phyloP scores from a whole-genome alignment of 2,329 filamentous ascomycete genomes.

The Achaetomium macrosporum region DNA sequence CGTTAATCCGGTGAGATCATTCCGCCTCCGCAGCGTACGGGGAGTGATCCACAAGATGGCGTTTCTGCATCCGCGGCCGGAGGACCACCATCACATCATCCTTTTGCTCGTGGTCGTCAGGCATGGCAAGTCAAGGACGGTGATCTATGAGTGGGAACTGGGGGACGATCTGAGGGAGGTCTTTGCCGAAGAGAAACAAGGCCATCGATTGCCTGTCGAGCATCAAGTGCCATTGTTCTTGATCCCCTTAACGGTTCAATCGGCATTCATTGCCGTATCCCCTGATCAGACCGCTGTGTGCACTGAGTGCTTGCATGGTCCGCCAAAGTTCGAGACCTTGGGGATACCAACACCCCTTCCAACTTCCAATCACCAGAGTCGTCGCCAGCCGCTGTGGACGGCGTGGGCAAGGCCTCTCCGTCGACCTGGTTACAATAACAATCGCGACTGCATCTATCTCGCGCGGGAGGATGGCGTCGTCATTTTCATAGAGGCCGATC shows the following conservation, averaged over 20 bases:
- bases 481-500: conserved; percentile 63
- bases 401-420: conserved; percentile 78
- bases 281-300: conserved; percentile 53
- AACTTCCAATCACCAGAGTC: conserved; percentile 44
- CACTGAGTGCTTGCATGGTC: conserved; percentile 47
- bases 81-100: conserved; percentile 66
- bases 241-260: conserved; percentile 65
- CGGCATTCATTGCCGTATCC: conserved; percentile 64
- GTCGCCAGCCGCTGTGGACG: conserved; percentile 61
- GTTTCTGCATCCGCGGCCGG: conserved; percentile 67
- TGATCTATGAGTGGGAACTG: conserved; percentile 56
- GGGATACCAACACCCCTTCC: conserved; percentile 35
- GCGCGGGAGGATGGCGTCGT: conserved; percentile 83
- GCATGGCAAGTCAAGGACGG: conserved; percentile 45
- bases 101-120: conserved; percentile 59
- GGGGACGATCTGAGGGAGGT: conserved; percentile 43
- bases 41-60: conserved; percentile 81
- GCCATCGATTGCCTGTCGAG: conserved; percentile 45
- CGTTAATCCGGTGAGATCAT: conserved; percentile 53
- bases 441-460: conserved; percentile 75
- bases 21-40: conserved; percentile 44
- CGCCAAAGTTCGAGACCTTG: conserved; percentile 43
- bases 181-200: conserved; percentile 42
- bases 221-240: conserved; percentile 61
- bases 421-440: conserved; percentile 53